Evolutionary conservation across 495 filamentous ascomycete species (phyloP), one percentile per base, ranked within the genome.

Genomic region (Aspergillus kassunensis): DNA sequence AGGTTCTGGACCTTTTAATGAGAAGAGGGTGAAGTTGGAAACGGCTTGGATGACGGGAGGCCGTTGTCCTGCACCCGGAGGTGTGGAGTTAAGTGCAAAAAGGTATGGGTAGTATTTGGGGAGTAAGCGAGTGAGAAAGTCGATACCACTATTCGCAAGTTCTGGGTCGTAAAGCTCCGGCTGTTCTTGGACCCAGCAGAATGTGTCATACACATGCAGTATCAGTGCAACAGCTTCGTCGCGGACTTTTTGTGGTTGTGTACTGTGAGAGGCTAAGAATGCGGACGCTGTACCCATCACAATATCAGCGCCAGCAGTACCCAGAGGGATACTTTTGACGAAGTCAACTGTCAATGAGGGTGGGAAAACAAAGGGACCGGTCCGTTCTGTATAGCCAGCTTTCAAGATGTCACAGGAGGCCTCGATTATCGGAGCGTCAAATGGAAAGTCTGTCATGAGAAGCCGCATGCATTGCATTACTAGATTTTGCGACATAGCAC

Each of bases 221-320:
- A 90, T 69, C 11, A 93, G 65, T 16, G 73, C 69, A 3, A 68
- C 67, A 0, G 88, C 77, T 61, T 79, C 54, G 51, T 74, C 46
- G 36, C 66, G 44, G 58, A 78, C 56, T 59, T 73, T 54, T 67
- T 73, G 72, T 13, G 80, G 76, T 29, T 90, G 80, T 15, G 81
- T 82, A 13, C 80, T 82, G 34, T 77, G 68, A 2, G 70, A 75
- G 13, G 71, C 72, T 20, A 93, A 75, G 55, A 95, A 86, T 2
- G 83, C 85, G 47, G 83, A 84, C 2, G 89, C 90, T 9, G 87
- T 92, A 19, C 81, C 84, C 43, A 97, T 82, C 7, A 96, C 78
- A 30, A 79, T 79, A 36, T 86, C 85, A 18, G 90, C 73, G 18
- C 86, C 77, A n/a, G 87, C 80, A 20, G 83, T 88, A 13, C 79